phyloP scores from a whole-genome alignment of 306 rosid genomes.

The Vigna unguiculata region DNA sequence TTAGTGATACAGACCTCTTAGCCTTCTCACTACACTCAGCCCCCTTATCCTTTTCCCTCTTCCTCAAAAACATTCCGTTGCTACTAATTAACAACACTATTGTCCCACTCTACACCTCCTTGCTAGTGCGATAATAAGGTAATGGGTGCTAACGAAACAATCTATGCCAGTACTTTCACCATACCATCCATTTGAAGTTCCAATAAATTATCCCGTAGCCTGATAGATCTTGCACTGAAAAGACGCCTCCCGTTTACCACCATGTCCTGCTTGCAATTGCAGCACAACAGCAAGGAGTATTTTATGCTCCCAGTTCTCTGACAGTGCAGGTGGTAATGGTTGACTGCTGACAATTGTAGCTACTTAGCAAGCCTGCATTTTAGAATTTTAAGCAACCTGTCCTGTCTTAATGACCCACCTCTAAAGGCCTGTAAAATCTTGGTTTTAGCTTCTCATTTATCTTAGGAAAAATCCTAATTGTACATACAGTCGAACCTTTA shows the following conservation, averaged over 20 bases:
- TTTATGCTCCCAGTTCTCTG: no score
- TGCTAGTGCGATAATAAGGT: not conserved
- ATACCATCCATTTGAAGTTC: not conserved
- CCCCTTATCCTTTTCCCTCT: not conserved
- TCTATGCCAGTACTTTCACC: not conserved
- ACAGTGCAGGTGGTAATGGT: no score
- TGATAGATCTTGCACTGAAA: not conserved
- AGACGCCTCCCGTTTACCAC: not conserved
- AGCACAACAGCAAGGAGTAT: not conserved
- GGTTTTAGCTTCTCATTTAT: not conserved
- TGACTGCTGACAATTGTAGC: no score
- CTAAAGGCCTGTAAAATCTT: no score
- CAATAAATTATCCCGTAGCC: not conserved
- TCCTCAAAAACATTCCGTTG: constrained; percentile 2
- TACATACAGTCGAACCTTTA: not conserved
- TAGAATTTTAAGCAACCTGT: no score
- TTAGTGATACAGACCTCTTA: not conserved
- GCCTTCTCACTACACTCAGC: constrained; percentile 2
- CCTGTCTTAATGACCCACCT: no score
- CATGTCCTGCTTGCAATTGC: not conserved
- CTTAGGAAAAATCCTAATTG: not conserved
- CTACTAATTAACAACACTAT: not conserved
- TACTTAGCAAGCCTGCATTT: no score
- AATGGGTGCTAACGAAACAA: not conserved
- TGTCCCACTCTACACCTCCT: not conserved